Conservation (phyloP, 2,329 filamentous ascomycete genomes). For the Neophaeococcomyces aloes region DNA sequence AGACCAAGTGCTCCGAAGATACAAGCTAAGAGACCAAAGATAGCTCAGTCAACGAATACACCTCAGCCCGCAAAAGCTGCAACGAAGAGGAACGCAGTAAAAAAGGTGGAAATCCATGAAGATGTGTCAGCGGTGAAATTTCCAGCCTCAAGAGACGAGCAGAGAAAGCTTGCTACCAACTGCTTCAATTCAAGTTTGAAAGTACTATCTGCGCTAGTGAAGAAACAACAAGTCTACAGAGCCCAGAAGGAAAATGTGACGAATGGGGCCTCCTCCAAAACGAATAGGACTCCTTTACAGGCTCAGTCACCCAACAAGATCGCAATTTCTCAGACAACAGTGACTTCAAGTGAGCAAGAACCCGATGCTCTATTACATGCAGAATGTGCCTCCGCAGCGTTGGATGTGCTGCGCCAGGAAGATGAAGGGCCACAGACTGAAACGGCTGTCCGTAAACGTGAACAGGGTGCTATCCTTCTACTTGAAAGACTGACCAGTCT, state of each 20-base stretch:
- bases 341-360: constrained; percentile 17
- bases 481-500: constrained; percentile 19
- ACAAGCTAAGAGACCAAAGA: constrained; percentile 1
- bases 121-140: constrained; percentile 22
- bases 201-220: constrained; percentile 23
- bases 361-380: constrained; percentile 24
- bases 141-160: constrained; percentile 29
- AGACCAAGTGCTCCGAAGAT: not conserved
- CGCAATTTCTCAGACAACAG: constrained; percentile 17
- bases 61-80: constrained; percentile 20
- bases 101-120: constrained; percentile 21
- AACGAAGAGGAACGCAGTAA: constrained; percentile 14
- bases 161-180: constrained; percentile 35
- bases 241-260: constrained; percentile 5
- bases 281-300: constrained; percentile 20
- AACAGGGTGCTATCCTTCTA: constrained; percentile 19
- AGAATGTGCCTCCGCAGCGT: constrained; percentile 32
- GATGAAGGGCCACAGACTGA: not conserved
- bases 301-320: constrained; percentile 24
- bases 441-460: constrained; percentile 4
- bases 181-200: constrained; percentile 37
- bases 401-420: constrained; percentile 29
- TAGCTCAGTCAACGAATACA: constrained; percentile 11
- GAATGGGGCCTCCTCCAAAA: not conserved
- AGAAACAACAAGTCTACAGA: constrained; percentile 9